Conservation (phyloP, 768 basidiomycete species). For the Lentinula boryana region DNA sequence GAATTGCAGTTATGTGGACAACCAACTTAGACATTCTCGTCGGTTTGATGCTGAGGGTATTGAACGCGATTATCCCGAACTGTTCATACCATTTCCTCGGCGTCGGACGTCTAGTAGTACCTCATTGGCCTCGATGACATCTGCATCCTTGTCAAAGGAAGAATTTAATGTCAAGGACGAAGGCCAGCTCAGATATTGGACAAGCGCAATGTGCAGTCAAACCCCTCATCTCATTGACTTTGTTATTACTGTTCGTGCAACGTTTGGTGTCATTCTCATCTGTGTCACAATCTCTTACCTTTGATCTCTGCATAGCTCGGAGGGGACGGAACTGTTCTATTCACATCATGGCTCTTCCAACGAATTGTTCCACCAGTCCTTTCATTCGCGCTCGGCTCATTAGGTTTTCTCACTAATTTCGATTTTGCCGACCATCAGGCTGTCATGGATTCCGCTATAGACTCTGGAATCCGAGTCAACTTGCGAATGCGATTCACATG, state of each 20-base stretch:
- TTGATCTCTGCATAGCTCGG: constrained; percentile 58
- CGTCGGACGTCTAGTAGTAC: constrained; percentile 67
- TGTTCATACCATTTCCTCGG: constrained; percentile 75
- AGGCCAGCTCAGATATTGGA: constrained; percentile 97
- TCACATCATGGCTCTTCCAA: constrained; percentile 99
- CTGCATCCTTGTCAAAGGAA: constrained; percentile 34
- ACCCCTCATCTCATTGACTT: constrained; percentile 95
- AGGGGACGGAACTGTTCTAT: constrained; percentile 96
- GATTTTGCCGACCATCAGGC: constrained; percentile 82
- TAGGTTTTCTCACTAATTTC: constrained; percentile 97
- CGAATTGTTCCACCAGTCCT: constrained; percentile 98
- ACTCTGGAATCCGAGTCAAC: constrained; percentile 94
- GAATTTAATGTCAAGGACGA: constrained; percentile 49
- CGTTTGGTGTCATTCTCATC: neutral
- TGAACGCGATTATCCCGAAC: constrained; percentile 76
- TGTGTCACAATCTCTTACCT: constrained; percentile 9
- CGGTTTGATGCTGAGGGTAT: constrained; percentile 94
- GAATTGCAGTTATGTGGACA: constrained; percentile 78
- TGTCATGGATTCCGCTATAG: constrained; percentile 84
- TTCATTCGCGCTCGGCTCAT: constrained; percentile 92
- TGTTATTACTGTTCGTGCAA: constrained; percentile 81
- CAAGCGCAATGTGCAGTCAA: constrained; percentile 88
- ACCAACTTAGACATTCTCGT: constrained; percentile 81
- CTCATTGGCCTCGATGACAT: constrained; percentile 52
- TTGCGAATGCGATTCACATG: constrained; percentile 99